These are phyloP conservation scores for Geotrichum siamense DNA, from an alignment of 1,139 yeast genomes.

Conservation along the genomic window DNA sequence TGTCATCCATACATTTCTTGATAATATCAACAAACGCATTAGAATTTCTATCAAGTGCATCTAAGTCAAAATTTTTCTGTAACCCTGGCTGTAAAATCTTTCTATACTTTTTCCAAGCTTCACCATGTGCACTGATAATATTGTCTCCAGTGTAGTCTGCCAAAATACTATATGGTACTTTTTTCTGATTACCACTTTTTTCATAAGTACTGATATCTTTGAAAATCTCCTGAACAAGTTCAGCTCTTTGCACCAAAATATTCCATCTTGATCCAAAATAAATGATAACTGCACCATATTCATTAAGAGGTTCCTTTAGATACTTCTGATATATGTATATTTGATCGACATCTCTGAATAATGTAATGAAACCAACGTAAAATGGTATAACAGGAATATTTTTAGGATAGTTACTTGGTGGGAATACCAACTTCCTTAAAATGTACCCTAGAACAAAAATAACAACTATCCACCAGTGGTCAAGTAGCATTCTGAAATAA, in stretches of 20 bases:
- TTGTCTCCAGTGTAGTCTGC: constrained; percentile 58
- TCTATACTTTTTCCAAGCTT: constrained; percentile 48
- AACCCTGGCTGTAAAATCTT: constrained; percentile 43
- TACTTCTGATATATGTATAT: constrained; percentile 41
- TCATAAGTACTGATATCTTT: constrained; percentile 46
- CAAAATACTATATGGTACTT: constrained; percentile 51
- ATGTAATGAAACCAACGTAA: constrained; percentile 49
- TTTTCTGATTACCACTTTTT: constrained; percentile 55
- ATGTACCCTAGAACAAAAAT: too few relatives aligned
- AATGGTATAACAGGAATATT: constrained; percentile 57
- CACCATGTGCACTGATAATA: constrained; percentile 54
- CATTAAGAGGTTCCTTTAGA: constrained; percentile 39
- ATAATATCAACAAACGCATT: constrained; percentile 18
- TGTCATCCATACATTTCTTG: constrained; percentile 17
- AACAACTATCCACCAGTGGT: too few relatives aligned
- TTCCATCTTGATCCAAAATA: constrained; percentile 63
- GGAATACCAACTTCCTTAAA: constrained; percentile 24
- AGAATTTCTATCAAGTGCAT: constrained; percentile 22
- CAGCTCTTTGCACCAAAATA: constrained; percentile 47
- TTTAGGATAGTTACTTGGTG: constrained; percentile 36
- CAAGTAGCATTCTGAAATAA: too few relatives aligned
- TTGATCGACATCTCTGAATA: constrained; percentile 45
- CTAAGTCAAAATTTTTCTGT: constrained; percentile 42
- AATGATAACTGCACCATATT: constrained; percentile 52
- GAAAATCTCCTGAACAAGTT: constrained; percentile 42